Evolutionary conservation across 2,329 filamentous ascomycete genomes (phyloP).

Genomic region (Didymosphaeria variabile): DNA sequence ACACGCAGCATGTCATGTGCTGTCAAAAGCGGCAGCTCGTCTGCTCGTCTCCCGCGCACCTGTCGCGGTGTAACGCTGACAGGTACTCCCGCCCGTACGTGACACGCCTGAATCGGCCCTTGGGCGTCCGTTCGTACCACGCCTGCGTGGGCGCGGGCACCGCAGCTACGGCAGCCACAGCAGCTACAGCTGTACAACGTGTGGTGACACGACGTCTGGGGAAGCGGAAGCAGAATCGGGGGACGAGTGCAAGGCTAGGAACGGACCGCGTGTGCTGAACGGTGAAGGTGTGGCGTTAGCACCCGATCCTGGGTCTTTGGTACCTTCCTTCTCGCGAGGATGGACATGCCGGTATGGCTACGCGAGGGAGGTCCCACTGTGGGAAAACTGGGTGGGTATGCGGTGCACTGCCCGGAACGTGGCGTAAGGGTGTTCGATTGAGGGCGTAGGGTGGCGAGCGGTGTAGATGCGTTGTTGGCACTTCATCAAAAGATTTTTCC

Average conservation of each 20-base stretch:
- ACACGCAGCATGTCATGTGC: background rate
- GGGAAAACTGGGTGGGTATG: background rate
- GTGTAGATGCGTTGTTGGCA: slow-evolving; percentile 21
- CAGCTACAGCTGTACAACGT: background rate
- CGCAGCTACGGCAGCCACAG: too few species aligned
- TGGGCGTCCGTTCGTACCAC: too few species aligned
- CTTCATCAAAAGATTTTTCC: background rate
- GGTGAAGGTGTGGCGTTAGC: slow-evolving; percentile 8
- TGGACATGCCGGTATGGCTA: too few species aligned
- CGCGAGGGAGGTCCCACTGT: too few species aligned
- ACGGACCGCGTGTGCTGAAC: slow-evolving; percentile 2
- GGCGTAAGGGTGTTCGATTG: background rate
- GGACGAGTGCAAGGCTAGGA: background rate
- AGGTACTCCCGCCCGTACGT: slow-evolving; percentile 5
- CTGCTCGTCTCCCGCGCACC: background rate
- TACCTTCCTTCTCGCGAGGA: too few species aligned
- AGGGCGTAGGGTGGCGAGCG: slow-evolving; percentile 16
- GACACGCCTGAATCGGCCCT: too few species aligned
- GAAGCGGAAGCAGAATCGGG: background rate
- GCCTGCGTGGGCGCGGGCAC: too few species aligned
- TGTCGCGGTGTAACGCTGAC: slow-evolving; percentile 9
- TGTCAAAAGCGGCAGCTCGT: background rate
- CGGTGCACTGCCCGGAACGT: background rate
- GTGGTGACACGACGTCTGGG: background rate
- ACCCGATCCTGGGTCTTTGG: too few species aligned